phyloP scores from a whole-genome alignment of 2,329 filamentous ascomycete species.

The Neodidymelliopsis sp. region DNA sequence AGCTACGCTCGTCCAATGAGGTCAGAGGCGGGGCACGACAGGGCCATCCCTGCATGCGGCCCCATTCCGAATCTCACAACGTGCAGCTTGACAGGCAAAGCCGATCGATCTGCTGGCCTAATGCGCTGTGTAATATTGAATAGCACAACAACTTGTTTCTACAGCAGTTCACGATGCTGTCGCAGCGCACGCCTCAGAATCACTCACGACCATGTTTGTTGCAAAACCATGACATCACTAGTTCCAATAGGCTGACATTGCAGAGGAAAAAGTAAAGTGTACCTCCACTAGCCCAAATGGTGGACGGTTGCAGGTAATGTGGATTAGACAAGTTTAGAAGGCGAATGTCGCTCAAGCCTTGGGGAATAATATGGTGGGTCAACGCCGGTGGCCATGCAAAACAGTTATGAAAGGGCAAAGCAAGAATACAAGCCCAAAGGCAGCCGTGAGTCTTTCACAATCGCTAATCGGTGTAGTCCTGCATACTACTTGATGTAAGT shows the following conservation, averaged over 20 bases:
- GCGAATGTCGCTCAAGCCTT: slow-evolving; percentile 23
- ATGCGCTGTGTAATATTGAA: slow-evolving; percentile 9
- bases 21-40: slow-evolving; percentile 30
- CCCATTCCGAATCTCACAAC: neutral
- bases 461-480: slow-evolving; percentile 40
- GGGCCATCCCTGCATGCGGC: slow-evolving; percentile 3
- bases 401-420: slow-evolving; percentile 15
- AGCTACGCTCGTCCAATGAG: slow-evolving; percentile 19
- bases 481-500: slow-evolving; percentile 39
- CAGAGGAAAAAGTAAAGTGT: slow-evolving; percentile 4
- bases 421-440: slow-evolving; percentile 2
- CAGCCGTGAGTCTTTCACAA: neutral
- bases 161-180: neutral
- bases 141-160: neutral
- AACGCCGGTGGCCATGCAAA: slow-evolving; percentile 45
- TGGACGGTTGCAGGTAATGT: slow-evolving; percentile 13
- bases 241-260: neutral
- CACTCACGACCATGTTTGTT: neutral
- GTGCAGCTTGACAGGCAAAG: slow-evolving; percentile 10
- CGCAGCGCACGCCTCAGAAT: neutral
- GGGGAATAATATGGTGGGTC: slow-evolving; percentile 32
- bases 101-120: slow-evolving; percentile 8
- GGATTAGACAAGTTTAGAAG: slow-evolving; percentile 18
- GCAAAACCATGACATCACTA: slow-evolving; percentile 13
- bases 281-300: neutral